phyloP scores from a whole-genome alignment of 306 rosid genomes.

The Quercus parvula region DNA sequence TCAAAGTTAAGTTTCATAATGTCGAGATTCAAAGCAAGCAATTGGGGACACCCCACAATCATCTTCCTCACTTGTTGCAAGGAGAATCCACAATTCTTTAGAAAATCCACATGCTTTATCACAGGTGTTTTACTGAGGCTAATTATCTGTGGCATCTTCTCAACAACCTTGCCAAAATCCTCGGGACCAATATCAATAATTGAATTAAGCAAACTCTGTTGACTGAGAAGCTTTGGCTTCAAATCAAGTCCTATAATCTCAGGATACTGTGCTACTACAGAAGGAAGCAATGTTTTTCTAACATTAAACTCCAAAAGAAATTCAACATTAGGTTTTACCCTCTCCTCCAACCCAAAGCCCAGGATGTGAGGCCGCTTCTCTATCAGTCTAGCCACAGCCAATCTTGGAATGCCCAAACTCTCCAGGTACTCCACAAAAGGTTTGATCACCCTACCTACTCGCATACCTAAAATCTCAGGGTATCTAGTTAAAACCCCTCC shows the following conservation, averaged over 20 bases:
- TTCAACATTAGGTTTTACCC: constrained; percentile 75
- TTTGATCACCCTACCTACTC: constrained; percentile 81
- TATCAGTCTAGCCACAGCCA: constrained; percentile 84
- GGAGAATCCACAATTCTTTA: constrained; percentile 71
- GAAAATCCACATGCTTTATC: constrained; percentile 75
- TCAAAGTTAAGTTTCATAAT: constrained; percentile 72
- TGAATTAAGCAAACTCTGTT: constrained; percentile 58
- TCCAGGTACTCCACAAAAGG: constrained; percentile 89
- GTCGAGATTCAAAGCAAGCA: constrained; percentile 86
- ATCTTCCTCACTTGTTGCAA: constrained; percentile 55
- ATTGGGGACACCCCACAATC: constrained; percentile 76
- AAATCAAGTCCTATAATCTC: constrained; percentile 79
- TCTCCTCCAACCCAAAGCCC: constrained; percentile 69
- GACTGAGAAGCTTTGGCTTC: constrained; percentile 56
- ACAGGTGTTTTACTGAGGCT: constrained; percentile 67
- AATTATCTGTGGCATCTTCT: constrained; percentile 90
- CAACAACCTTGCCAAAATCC: constrained; percentile 76
- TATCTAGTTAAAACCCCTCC: constrained; percentile 80
- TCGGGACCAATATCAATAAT: constrained; percentile 51
- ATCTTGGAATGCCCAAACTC: constrained; percentile 75
- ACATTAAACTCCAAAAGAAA: constrained; percentile 70
- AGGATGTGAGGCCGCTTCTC: constrained; percentile 85
- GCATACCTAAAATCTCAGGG: constrained; percentile 94
- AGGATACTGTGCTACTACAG: constrained; percentile 82
- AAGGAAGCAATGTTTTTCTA: constrained; percentile 52